Conservation (phyloP, 352 stramenopile species). For the Globisporangium ultimum region DNA sequence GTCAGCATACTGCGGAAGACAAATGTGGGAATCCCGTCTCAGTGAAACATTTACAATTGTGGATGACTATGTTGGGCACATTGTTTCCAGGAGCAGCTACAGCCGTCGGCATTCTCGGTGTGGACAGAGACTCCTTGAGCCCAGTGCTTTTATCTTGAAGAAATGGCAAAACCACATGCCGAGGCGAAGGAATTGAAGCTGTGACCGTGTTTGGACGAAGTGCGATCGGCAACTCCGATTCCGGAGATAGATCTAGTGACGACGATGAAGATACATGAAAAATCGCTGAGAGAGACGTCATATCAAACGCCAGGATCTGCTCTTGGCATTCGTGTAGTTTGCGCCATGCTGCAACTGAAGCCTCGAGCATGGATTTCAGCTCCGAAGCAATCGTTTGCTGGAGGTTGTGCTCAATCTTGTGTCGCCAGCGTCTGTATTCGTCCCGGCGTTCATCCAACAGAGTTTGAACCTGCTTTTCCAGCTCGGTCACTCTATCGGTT, state of each 20-base stretch:
- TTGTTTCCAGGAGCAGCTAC: neutral
- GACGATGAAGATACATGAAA: neutral
- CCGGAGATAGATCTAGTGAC: neutral
- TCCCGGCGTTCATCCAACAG: conserved; percentile 32
- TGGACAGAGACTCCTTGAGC: conserved; percentile 2
- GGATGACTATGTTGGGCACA: conserved; percentile 1
- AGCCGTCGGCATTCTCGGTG: conserved; percentile 1
- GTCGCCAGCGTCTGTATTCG: conserved; percentile 29
- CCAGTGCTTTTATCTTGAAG: conserved; percentile 3
- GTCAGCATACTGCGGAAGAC: neutral
- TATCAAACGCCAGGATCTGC: conserved; percentile 17
- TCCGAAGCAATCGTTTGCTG: conserved; percentile 23
- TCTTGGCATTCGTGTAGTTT: conserved; percentile 28
- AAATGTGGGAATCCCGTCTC: neutral
- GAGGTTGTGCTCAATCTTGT: conserved; percentile 26
- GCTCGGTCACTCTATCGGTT: conserved; percentile 4
- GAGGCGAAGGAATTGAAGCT: neutral
- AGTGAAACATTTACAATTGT: conserved; percentile 2
- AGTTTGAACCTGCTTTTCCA: conserved; percentile 32
- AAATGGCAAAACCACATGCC: neutral
- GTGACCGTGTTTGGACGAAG: neutral
- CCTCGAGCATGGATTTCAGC: conserved; percentile 28
- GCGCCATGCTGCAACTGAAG: conserved; percentile 35
- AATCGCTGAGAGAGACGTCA: conserved; percentile 7
- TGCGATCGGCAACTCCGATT: too few species aligned